A percentile compares a stretch with the other conserved stretches of the same genome.
phyloP scores from a whole-genome alignment of 305 asterid species.

The Fraxinus floribunda region DNA sequence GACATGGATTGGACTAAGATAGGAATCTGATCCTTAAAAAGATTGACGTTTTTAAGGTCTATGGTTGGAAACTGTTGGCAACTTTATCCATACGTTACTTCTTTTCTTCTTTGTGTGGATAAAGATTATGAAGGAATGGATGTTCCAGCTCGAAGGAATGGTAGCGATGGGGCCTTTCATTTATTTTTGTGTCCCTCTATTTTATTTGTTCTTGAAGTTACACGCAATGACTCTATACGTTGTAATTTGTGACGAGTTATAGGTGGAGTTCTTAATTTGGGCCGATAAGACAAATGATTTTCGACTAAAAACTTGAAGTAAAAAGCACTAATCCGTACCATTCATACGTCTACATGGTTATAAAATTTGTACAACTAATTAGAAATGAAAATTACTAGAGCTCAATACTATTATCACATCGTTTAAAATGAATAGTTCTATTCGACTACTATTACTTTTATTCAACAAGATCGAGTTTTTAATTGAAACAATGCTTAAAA shows the following conservation, averaged over 20 bases:
- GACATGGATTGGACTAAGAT: conserved; percentile 7
- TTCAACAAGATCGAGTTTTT: background rate
- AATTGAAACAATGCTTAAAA: too few relatives aligned
- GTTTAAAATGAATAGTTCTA: background rate
- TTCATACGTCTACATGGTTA: background rate
- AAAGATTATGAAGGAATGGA: conserved; percentile 7
- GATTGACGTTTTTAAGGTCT: conserved; percentile 24
- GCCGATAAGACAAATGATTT: too few relatives aligned
- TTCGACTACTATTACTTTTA: background rate
- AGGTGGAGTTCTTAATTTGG: too few relatives aligned
- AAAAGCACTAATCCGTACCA: too few relatives aligned
- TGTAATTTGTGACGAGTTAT: too few relatives aligned
- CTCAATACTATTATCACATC: background rate
- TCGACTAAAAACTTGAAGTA: too few relatives aligned
- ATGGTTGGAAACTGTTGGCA: conserved; percentile 33
- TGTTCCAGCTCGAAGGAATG: background rate
- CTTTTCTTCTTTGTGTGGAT: conserved; percentile 11
- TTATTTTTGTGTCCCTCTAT: background rate
- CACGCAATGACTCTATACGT: background rate
- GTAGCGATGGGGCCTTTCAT: background rate
- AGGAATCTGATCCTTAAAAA: conserved; percentile 19
- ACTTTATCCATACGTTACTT: conserved; percentile 28
- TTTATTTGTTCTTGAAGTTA: background rate
- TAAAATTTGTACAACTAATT: background rate
- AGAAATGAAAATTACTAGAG: background rate